phyloP scores from a whole-genome alignment of 2,329 filamentous ascomycete genomes.

The Mycosphaerella arachidis region DNA sequence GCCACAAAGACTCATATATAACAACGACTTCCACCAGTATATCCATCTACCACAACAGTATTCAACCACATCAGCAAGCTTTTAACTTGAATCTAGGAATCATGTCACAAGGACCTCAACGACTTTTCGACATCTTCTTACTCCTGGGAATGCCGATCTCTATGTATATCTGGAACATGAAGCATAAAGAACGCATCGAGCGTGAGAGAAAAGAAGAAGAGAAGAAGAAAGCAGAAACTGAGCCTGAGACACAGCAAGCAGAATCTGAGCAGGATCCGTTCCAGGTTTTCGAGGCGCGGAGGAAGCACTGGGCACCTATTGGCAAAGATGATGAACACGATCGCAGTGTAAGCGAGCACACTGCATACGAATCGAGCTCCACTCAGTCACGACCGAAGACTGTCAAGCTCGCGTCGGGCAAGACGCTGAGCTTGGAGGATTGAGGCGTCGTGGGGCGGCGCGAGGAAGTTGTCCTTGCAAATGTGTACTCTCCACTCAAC shows the following conservation, averaged over 20 bases:
- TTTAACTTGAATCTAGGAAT: not conserved
- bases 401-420: not conserved
- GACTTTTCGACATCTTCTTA: not conserved
- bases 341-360: not conserved
- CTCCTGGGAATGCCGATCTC: not conserved
- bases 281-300: not conserved
- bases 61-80: not conserved
- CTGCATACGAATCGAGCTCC: not conserved
- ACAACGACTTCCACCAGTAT: not conserved
- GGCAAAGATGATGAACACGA: not conserved
- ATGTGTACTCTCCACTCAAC: not conserved
- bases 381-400: not conserved
- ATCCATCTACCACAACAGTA: not conserved
- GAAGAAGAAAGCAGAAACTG: not conserved
- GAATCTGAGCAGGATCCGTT: not conserved
- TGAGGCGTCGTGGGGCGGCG: not conserved
- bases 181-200: not conserved
- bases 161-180: not conserved
- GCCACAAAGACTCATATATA: not conserved
- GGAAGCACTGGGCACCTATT: not conserved
- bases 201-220: not conserved
- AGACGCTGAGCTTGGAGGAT: not conserved
- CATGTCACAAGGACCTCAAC: not conserved
- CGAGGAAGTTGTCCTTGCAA: not conserved
- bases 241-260: not conserved